phyloP scores from a whole-genome alignment of 805 yeast genomes.

The Candida maltosa region DNA sequence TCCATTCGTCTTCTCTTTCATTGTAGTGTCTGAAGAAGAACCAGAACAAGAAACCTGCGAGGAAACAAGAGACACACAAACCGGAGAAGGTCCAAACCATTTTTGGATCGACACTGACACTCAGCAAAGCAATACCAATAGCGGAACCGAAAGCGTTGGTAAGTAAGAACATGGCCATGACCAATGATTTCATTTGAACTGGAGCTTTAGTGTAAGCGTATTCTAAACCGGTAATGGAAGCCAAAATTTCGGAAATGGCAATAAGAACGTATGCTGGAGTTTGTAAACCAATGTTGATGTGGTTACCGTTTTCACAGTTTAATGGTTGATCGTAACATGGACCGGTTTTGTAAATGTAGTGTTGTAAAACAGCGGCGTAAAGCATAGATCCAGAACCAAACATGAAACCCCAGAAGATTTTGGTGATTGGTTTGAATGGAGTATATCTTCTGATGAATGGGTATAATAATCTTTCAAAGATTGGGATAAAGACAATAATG shows the following conservation, averaged over 20 bases:
- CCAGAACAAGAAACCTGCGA: conserved; percentile 65
- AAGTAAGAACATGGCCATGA: conserved; percentile 63
- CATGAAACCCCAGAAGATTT: conserved; percentile 68
- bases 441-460: conserved; percentile 43
- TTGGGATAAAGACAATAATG: conserved; percentile 73
- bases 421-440: conserved; percentile 66
- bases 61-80: conserved; percentile 54
- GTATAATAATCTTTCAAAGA: conserved; percentile 57
- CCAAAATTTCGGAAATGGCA: conserved; percentile 75
- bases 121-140: conserved; percentile 66
- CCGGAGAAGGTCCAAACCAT: conserved; percentile 68
- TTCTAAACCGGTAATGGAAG: conserved; percentile 78
- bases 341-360: conserved; percentile 62
- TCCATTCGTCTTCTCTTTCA: conserved; percentile 54
- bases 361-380: conserved; percentile 74
- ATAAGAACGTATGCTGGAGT: conserved; percentile 69
- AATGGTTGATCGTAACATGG: conserved; percentile 70
- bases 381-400: conserved; percentile 65
- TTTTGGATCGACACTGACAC: conserved; percentile 67
- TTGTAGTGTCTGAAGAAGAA: conserved; percentile 53
- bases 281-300: conserved; percentile 67
- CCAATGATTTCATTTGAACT: conserved; percentile 58
- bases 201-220: conserved; percentile 86
- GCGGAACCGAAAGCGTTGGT: conserved; percentile 80
- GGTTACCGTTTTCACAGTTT: conserved; percentile 52